phyloP scores from a whole-genome alignment of 345 rosid genomes.

The Syzygium aromaticum region DNA sequence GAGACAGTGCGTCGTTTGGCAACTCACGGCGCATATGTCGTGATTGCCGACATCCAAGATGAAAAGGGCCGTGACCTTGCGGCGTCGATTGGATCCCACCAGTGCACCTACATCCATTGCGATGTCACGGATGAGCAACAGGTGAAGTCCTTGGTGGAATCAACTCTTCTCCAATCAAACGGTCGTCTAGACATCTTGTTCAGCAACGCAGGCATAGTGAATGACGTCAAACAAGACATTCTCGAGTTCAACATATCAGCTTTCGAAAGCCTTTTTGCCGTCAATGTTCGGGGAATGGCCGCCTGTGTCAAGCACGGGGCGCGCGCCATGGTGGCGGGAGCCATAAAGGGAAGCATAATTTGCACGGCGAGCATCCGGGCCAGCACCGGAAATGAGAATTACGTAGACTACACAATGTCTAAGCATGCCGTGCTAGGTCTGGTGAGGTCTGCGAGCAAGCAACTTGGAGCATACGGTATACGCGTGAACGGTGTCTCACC shows the following conservation, averaged over 20 bases:
- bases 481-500: conserved; percentile 23
- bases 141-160: conserved; percentile 6
- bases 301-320: conserved; percentile 20
- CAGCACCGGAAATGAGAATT: neutral
- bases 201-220: conserved; percentile 14
- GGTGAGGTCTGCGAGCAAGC: conserved; percentile 19
- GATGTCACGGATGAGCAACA: conserved; percentile 14
- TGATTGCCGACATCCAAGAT: conserved; percentile 10
- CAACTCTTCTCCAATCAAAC: neutral
- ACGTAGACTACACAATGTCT: conserved; percentile 15
- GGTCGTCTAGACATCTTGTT: conserved; percentile 23
- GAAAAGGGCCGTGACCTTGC: conserved; percentile 9
- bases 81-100: neutral
- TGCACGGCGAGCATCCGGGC: conserved; percentile 17
- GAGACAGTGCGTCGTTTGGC: conserved; percentile 1
- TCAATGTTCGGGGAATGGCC: conserved; percentile 14
- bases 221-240: conserved; percentile 4
- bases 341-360: conserved; percentile 15
- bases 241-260: conserved; percentile 5
- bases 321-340: conserved; percentile 17
- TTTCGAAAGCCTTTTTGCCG: conserved; percentile 5
- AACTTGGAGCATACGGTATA: conserved; percentile 13
- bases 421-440: conserved; percentile 22
- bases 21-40: neutral
- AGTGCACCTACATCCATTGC: conserved; percentile 9